Evolutionary conservation across 192 early-diverging fungal species (phyloP).

Genomic region (Backusella morwellensis): DNA sequence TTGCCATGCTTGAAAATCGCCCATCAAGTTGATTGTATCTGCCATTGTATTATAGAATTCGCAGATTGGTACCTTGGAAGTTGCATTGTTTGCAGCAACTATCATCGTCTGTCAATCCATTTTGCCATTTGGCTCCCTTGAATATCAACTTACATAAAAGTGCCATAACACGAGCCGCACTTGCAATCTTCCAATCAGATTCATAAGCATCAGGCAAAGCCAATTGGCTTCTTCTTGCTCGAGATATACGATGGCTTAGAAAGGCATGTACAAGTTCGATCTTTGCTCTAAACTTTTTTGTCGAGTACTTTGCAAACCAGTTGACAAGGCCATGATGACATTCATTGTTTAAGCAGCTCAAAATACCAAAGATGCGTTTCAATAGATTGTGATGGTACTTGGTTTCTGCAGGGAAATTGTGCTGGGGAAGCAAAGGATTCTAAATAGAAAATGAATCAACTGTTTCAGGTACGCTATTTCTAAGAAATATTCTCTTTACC

Average conservation of each 20-base stretch:
- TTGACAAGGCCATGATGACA: conserved; percentile 86
- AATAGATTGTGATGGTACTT: conserved; percentile 84
- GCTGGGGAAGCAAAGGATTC: conserved; percentile 80
- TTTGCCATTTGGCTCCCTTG: background rate
- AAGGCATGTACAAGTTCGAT: conserved; percentile 85
- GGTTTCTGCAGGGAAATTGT: conserved; percentile 73
- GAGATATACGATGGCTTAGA: conserved; percentile 76
- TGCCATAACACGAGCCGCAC: conserved; percentile 88
- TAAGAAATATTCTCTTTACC: conserved; percentile 31
- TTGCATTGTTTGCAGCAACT: conserved; percentile 74
- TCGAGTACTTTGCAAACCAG: conserved; percentile 74
- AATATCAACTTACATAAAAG: conserved; percentile 60
- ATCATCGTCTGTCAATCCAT: background rate
- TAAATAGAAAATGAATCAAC: conserved; percentile 21
- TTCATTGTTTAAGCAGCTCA: conserved; percentile 80
- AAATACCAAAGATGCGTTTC: conserved; percentile 75
- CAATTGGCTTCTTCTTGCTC: conserved; percentile 45
- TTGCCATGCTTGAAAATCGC: conserved; percentile 78
- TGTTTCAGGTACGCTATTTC: background rate
- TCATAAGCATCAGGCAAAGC: conserved; percentile 58
- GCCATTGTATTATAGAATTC: conserved; percentile 86
- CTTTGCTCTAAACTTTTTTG: conserved; percentile 62
- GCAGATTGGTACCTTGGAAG: conserved; percentile 60
- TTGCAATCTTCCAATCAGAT: conserved; percentile 80
- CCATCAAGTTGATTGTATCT: conserved; percentile 67